Base-by-base conservation (phyloP, 1,139 yeast genomes). In the Suhomyces panamericanus region DNA sequence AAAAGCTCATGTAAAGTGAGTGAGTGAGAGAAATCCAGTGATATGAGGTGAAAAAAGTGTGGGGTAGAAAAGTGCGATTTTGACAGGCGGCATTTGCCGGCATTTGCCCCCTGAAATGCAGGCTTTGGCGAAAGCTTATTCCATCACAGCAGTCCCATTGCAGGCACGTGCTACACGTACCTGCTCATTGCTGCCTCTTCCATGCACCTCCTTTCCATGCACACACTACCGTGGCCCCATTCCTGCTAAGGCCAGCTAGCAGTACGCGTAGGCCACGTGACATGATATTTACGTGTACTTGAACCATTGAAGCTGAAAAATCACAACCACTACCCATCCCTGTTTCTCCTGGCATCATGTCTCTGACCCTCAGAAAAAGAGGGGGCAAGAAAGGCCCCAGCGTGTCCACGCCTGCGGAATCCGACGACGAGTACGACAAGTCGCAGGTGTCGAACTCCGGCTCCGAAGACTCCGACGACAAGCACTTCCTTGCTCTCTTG, bases 401-500 rank as follows among this genome's bases (percentile, higher is more conserved):
- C 22, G 41, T 35, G 38, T 14, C 43, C 6, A 13, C 41, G 16
- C 41, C 38, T 13, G 35, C 17, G 31, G 15, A 11, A 14, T 24
- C 39, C 24, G 47, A 44, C 12, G 46, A 43, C 13, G 47, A 33
- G 13, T 17, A 30, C 12, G 43, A 39, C 9, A 46, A 45, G 44
- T 35, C 28, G 41, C 40, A 12, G 43, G 38, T 7, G 12, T 14
- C 35, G 35, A 30, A 11, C n/a, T 28, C 38, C 6, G 22, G 45
- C 9, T 32, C 44, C 10, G 55, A 51, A 36, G 75, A 69, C 11
- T 59, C 74, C 0, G 64, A 63, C 6, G 47, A 29, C 29, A 66
- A 67, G 50, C 79, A 79, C 55, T 70, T 64, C 51, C 37, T 69
- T 29, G 80, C 80, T 0, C 59, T 80, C 43, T 48, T 62, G 5